These are phyloP conservation scores for Rubia tinctorum DNA, from an alignment of 305 asterid genomes.

Conservation along the genomic window DNA sequence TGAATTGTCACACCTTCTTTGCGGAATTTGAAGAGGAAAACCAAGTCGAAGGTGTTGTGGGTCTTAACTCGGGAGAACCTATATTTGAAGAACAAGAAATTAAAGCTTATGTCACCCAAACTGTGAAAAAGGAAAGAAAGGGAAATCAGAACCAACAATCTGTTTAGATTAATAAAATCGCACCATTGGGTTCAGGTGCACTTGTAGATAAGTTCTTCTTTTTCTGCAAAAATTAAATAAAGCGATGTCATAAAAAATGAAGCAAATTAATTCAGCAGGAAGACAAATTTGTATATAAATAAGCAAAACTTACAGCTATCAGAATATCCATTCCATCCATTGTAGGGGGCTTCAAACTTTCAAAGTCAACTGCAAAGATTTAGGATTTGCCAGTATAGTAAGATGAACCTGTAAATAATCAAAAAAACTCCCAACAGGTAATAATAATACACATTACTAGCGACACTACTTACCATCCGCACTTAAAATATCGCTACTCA, in stretches of 20 bases:
- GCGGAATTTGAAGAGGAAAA: conserved; percentile 81
- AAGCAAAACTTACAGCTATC: conserved; percentile 54
- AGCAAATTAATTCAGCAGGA: conserved; percentile 2
- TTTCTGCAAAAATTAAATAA: conserved; percentile 45
- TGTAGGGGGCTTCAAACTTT: conserved; percentile 64
- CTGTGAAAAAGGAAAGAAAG: not conserved
- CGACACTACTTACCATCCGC: conserved; percentile 34
- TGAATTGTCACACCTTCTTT: conserved; percentile 53
- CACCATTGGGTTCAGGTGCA: conserved; percentile 66
- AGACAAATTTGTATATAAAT: not conserved
- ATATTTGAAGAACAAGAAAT: conserved; percentile 28
- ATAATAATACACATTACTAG: not conserved
- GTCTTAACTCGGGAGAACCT: conserved; percentile 54
- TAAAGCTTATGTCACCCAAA: not conserved
- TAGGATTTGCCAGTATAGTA: conserved; percentile 5
- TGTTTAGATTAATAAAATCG: conserved; percentile 23
- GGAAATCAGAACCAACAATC: conserved; percentile 2
- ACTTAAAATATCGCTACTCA: conserved; percentile 40
- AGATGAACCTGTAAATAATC: conserved; percentile 5
- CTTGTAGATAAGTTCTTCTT: conserved; percentile 41
- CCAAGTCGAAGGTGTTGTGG: conserved; percentile 82
- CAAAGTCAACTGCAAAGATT: conserved; percentile 67
- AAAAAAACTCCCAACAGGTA: not conserved
- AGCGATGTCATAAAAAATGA: not conserved
- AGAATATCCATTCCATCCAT: conserved; percentile 79